Percentiles rank a stretch among this genome's conserved stretches.
These are phyloP conservation scores for Gryganskiella cystojenkinii DNA, from an alignment of 192 early-diverging fungal species.

Conservation along the genomic window DNA sequence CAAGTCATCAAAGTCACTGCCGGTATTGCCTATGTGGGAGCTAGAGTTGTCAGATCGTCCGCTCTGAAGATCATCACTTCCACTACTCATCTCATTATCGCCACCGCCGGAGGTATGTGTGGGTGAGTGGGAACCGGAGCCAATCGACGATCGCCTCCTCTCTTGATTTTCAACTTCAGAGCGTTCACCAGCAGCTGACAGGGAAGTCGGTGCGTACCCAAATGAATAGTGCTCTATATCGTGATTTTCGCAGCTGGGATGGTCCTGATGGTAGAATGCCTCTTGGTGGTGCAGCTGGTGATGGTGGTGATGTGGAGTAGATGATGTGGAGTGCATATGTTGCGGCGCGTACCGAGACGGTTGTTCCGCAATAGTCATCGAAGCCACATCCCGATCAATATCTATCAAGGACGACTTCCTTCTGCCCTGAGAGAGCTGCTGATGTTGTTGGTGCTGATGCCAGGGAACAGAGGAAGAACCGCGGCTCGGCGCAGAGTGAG, in stretches of 20 bases:
- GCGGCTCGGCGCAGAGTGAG: too few relatives aligned
- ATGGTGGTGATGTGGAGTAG: background rate
- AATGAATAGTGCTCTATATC: background rate
- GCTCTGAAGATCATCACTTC: background rate
- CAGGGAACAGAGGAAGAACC: background rate
- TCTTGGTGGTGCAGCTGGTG: background rate
- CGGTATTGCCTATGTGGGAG: background rate
- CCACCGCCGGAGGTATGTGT: too few relatives aligned
- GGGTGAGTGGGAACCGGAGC: too few relatives aligned
- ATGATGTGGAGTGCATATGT: background rate
- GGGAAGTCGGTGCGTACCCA: background rate
- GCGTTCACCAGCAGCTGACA: background rate
- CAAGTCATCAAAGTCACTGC: background rate
- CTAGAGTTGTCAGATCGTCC: background rate
- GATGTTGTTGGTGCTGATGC: background rate
- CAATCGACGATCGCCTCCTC: too few relatives aligned
- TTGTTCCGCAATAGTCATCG: constrained; percentile 17
- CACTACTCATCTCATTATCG: background rate
- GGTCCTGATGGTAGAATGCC: background rate
- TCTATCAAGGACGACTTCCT: background rate
- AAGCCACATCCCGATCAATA: constrained; percentile 20
- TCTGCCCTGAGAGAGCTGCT: background rate
- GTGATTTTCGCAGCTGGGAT: too few relatives aligned
- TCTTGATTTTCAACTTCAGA: too few relatives aligned
- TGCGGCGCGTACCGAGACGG: background rate